Percentiles rank a stretch among this genome's conserved stretches.
Conservation (phyloP, 768 basidiomycete genomes). For the Calvatia gigantea region DNA sequence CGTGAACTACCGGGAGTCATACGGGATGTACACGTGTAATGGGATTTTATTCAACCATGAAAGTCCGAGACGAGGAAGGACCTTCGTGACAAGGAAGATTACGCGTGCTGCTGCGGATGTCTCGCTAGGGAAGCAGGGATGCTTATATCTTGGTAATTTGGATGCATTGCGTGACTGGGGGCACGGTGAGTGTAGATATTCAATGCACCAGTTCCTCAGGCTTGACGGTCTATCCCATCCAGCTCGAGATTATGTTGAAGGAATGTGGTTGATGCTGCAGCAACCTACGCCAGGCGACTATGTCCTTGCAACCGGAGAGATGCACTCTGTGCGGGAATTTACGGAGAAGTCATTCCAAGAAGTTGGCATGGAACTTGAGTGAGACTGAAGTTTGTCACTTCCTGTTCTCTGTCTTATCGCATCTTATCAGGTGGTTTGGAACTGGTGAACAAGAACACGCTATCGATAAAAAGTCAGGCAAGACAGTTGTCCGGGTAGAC, state of each 20-base stretch:
- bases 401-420: slow-evolving; percentile 5
- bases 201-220: neutral
- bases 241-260: slow-evolving; percentile 92
- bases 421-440: slow-evolving; percentile 65
- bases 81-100: slow-evolving; percentile 96
- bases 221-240: slow-evolving; percentile 1
- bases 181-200: slow-evolving; percentile 58
- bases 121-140: slow-evolving; percentile 80
- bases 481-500: slow-evolving; percentile 81
- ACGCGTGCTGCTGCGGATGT: slow-evolving; percentile 92
- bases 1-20: slow-evolving; percentile 91
- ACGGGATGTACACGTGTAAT: slow-evolving; percentile 95
- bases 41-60: slow-evolving; percentile 99
- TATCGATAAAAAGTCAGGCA: slow-evolving; percentile 63
- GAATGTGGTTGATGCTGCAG: slow-evolving; percentile 98
- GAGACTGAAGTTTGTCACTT: slow-evolving; percentile 16
- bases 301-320: slow-evolving; percentile 95
- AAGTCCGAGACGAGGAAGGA: slow-evolving; percentile 90
- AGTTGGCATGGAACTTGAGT: slow-evolving; percentile 68
- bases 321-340: slow-evolving; percentile 90
- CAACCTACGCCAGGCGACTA: slow-evolving; percentile 82
- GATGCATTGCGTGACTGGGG: slow-evolving; percentile 98
- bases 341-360: slow-evolving; percentile 82
- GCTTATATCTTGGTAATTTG: slow-evolving; percentile 91
- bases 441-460: slow-evolving; percentile 75